Conservation (phyloP, 805 yeast species). For the Candida patagonica region DNA sequence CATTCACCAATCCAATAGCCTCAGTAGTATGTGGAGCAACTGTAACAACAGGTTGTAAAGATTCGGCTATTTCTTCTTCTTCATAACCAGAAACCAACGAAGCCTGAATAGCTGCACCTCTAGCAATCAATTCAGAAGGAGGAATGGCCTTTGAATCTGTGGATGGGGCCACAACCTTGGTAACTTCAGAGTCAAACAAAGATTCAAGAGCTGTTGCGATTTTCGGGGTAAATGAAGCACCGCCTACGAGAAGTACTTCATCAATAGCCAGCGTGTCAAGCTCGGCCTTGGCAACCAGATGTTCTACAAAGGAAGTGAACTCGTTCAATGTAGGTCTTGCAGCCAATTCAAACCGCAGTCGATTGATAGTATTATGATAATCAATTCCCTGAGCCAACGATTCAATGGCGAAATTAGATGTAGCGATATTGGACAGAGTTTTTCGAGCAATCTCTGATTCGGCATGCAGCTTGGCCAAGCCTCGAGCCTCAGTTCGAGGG, state of each 20-base stretch:
- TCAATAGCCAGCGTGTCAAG: constrained; percentile 79
- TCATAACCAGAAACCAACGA: constrained; percentile 68
- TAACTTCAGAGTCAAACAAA: constrained; percentile 67
- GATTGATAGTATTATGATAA: constrained; percentile 85
- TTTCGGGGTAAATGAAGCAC: constrained; percentile 88
- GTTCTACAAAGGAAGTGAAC: constrained; percentile 68
- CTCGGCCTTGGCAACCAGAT: constrained; percentile 70
- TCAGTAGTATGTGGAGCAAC: constrained; percentile 80
- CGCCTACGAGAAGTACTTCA: constrained; percentile 89
- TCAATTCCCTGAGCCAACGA: constrained; percentile 90
- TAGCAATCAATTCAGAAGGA: constrained; percentile 83
- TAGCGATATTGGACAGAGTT: constrained; percentile 81
- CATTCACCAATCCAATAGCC: constrained; percentile 76
- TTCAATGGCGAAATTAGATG: constrained; percentile 89
- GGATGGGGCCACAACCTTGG: constrained; percentile 67
- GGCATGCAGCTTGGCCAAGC: constrained; percentile 77
- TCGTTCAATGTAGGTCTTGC: constrained; percentile 69
- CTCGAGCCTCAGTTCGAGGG: constrained; percentile 73
- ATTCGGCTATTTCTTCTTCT: constrained; percentile 77
- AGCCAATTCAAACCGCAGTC: constrained; percentile 85
- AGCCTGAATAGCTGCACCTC: constrained; percentile 97
- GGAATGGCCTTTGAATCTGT: constrained; percentile 64
- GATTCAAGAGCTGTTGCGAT: constrained; percentile 63
- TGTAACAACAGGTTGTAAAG: constrained; percentile 72
- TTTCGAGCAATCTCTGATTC: constrained; percentile 80